Conservation (phyloP, 805 yeast genomes). For the Peterozyma toletana region DNA sequence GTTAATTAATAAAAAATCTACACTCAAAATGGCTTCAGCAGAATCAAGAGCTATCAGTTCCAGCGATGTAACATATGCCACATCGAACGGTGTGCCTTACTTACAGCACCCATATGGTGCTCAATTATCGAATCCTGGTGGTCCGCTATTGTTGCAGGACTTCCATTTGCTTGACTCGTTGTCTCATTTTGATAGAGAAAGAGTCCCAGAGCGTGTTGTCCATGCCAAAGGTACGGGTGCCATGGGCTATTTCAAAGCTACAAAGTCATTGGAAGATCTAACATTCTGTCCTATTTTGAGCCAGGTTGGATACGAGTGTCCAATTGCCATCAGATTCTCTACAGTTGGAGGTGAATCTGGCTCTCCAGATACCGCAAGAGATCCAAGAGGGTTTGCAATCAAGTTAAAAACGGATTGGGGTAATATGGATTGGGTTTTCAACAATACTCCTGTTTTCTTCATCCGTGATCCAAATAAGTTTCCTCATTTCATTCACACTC, state of each 20-base stretch:
- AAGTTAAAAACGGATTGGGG: constrained; percentile 66
- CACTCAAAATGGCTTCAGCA: constrained; percentile 10
- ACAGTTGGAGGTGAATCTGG: constrained; percentile 70
- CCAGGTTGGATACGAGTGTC: constrained; percentile 31
- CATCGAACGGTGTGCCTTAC: constrained; percentile 50
- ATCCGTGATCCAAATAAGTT: constrained; percentile 59
- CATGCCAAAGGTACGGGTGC: constrained; percentile 67
- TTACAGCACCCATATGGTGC: constrained; percentile 46
- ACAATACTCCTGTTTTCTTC: constrained; percentile 65
- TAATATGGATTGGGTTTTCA: constrained; percentile 64
- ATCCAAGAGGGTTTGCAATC: constrained; percentile 63
- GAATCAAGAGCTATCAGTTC: constrained; percentile 4
- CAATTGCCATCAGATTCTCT: constrained; percentile 43
- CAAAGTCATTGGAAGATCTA: constrained; percentile 49
- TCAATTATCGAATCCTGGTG: constrained; percentile 45
- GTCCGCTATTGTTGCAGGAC: constrained; percentile 56
- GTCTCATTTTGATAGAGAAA: constrained; percentile 57
- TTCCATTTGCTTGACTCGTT: constrained; percentile 47
- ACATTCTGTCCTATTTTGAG: constrained; percentile 36
- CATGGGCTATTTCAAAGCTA: constrained; percentile 49
- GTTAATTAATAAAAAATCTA: background rate
- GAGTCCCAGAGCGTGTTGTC: constrained; percentile 62
- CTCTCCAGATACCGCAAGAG: constrained; percentile 59
- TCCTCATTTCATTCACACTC: constrained; percentile 62
- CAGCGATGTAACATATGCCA: constrained; percentile 29